These are phyloP conservation scores for Nissolia schottii DNA, from an alignment of 306 rosid species.

Conservation along the genomic window DNA sequence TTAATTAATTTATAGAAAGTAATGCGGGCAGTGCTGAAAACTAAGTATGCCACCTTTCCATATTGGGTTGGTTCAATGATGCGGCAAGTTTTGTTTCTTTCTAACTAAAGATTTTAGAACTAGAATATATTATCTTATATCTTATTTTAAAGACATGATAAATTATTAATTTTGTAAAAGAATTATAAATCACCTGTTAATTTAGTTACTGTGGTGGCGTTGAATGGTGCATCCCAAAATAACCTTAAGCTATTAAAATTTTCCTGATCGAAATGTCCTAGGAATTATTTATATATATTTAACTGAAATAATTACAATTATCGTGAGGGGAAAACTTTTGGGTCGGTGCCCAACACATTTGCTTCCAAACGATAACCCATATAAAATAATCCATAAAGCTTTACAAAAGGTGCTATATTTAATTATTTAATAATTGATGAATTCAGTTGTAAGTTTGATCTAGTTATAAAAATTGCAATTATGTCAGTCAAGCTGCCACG, in stretches of 20 bases:
- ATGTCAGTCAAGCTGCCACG: neutral
- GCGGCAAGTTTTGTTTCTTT: constrained; percentile 35
- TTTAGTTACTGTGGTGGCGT: too few relatives aligned
- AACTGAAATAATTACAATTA: neutral
- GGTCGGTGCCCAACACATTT: neutral
- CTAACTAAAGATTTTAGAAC: neutral
- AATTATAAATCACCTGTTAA: neutral
- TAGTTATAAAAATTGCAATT: neutral
- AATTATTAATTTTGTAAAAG: neutral
- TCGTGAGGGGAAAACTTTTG: neutral
- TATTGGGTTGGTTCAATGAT: constrained; percentile 32
- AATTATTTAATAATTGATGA: constrained; percentile 17
- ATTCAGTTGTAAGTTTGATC: neutral
- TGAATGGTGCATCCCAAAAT: too few relatives aligned
- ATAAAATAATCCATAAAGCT: neutral
- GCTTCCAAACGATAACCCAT: constrained; percentile 30
- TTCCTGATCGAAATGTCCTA: neutral
- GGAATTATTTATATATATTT: neutral
- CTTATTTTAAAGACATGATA: neutral
- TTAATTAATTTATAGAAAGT: constrained; percentile 19
- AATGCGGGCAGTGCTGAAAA: constrained; percentile 6
- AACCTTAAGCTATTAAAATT: neutral
- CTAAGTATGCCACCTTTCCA: constrained; percentile 34
- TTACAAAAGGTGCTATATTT: neutral
- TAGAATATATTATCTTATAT: neutral